Percentiles rank a stretch among this genome's conserved stretches.
phyloP scores from a whole-genome alignment of 2,329 filamentous ascomycete species.

The Chrysoporthe puriensis region DNA sequence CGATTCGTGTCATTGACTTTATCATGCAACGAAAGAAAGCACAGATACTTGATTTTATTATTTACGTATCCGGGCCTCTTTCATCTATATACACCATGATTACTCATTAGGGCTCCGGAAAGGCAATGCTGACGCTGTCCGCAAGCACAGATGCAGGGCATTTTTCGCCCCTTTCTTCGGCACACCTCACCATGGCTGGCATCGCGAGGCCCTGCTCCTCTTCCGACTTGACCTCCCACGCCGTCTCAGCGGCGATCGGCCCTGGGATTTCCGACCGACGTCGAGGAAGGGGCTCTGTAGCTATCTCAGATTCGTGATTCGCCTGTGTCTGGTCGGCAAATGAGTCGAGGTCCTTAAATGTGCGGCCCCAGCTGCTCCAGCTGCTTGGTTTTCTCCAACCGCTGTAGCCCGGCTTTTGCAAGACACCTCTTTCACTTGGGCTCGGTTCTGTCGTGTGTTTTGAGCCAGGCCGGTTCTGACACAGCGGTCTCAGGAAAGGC shows the following conservation, averaged over 20 bases:
- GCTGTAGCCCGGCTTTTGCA: neutral
- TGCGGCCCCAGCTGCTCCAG: slow-evolving; percentile 4
- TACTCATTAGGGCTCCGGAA: neutral
- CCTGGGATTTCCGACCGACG: neutral
- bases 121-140: neutral
- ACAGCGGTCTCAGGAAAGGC: neutral
- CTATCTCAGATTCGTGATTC: neutral
- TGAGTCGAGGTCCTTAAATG: neutral
- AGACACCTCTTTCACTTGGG: neutral
- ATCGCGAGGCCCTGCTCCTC: neutral
- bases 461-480: neutral
- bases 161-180: neutral
- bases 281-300: neutral
- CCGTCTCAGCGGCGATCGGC: neutral
- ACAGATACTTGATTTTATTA: neutral
- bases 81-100: neutral
- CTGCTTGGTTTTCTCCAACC: neutral
- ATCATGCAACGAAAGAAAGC: neutral
- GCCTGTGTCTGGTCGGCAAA: neutral
- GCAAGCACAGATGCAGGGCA: neutral
- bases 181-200: neutral
- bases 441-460: neutral
- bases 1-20: neutral
- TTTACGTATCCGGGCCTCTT: neutral
- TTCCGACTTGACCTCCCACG: neutral